Conservation (phyloP, 805 yeast genomes). For the Wickerhamiella spandovensis region DNA sequence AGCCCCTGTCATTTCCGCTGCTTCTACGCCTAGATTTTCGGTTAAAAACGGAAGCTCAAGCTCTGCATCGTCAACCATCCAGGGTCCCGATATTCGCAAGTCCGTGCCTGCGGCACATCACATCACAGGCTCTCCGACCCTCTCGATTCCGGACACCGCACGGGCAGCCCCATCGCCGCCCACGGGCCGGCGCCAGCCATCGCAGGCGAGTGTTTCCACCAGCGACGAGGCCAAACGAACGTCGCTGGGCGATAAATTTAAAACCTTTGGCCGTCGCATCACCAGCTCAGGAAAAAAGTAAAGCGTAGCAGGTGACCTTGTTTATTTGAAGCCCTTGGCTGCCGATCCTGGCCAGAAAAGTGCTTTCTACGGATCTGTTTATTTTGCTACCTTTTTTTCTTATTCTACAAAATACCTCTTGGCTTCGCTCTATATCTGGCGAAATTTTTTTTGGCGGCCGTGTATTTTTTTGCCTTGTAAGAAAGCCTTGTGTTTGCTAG, state of each 20-base stretch:
- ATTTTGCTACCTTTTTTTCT: not conserved
- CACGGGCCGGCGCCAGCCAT: not conserved
- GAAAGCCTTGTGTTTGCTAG: too few species aligned
- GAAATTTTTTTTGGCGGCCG: too few species aligned
- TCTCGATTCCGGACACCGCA: not conserved
- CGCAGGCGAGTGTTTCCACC: slow-evolving; percentile 1
- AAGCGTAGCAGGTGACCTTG: not conserved
- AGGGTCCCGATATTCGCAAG: not conserved
- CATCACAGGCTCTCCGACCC: not conserved
- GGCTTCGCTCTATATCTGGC: not conserved
- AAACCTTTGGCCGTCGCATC: slow-evolving; percentile 17
- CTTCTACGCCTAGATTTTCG: not conserved
- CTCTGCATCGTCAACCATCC: not conserved
- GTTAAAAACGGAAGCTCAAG: not conserved
- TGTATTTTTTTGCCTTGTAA: too few species aligned
- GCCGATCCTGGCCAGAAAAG: not conserved
- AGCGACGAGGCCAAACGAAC: slow-evolving; percentile 9
- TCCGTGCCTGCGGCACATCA: not conserved
- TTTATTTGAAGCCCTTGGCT: not conserved
- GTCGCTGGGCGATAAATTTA: slow-evolving; percentile 17
- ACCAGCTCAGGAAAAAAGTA: slow-evolving; percentile 7
- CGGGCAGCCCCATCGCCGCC: slow-evolving; percentile 1
- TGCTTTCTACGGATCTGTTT: not conserved
- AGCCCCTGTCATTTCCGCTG: not conserved
- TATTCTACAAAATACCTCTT: not conserved